Conservation (phyloP, 805 yeast species). For the Ogataea chonburiensis region DNA sequence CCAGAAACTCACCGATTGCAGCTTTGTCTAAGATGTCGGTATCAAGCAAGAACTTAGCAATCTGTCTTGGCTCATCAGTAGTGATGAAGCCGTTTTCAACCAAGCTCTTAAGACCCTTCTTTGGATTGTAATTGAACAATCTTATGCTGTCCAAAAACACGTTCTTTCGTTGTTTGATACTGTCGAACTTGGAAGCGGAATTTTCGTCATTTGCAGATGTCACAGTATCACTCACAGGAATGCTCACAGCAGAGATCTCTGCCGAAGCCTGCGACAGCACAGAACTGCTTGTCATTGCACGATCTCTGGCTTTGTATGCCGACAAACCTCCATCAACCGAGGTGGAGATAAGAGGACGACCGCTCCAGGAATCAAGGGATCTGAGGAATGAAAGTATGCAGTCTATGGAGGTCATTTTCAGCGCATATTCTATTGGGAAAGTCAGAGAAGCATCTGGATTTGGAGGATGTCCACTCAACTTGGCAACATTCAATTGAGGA, state of each 20-base stretch:
- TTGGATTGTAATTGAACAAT: slow-evolving; percentile 82
- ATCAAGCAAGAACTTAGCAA: slow-evolving; percentile 70
- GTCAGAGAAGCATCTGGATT: slow-evolving; percentile 50
- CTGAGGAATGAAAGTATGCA: slow-evolving; percentile 79
- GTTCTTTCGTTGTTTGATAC: slow-evolving; percentile 77
- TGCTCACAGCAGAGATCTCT: slow-evolving; percentile 22
- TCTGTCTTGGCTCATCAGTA: slow-evolving; percentile 57
- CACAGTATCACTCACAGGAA: slow-evolving; percentile 16
- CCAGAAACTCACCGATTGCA: slow-evolving; percentile 85
- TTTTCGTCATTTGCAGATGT: slow-evolving; percentile 15
- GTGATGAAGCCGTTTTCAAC: slow-evolving; percentile 61
- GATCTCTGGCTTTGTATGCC: slow-evolving; percentile 12
- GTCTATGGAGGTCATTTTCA: slow-evolving; percentile 77
- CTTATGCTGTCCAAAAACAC: slow-evolving; percentile 74
- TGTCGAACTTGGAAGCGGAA: slow-evolving; percentile 72
- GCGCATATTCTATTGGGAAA: slow-evolving; percentile 78
- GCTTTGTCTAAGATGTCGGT: slow-evolving; percentile 78
- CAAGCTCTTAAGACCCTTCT: slow-evolving; percentile 68
- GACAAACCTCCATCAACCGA: slow-evolving; percentile 4
- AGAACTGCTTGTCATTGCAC: slow-evolving; percentile 20
- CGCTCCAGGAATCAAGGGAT: slow-evolving; percentile 86
- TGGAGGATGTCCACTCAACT: slow-evolving; percentile 53
- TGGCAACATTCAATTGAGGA: slow-evolving; percentile 72
- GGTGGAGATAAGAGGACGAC: slow-evolving; percentile 39
- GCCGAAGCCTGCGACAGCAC: slow-evolving; percentile 30